Base-by-base conservation (phyloP, 2,329 filamentous ascomycete genomes). In the Diaporthe helianthi region DNA sequence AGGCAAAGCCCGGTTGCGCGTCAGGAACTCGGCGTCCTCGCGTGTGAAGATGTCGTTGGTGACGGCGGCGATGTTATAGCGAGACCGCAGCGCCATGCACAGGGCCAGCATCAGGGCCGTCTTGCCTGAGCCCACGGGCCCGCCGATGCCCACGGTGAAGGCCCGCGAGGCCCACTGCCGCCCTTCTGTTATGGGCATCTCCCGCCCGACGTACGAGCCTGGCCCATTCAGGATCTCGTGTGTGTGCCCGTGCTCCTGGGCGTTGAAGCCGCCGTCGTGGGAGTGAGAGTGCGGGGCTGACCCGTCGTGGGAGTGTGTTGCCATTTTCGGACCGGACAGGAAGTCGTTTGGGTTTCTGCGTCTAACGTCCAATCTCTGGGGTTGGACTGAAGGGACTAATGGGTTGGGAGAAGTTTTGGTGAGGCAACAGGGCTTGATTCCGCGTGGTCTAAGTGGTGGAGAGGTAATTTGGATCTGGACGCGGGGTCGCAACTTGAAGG, bases 1-100 rank as follows among this genome's bases (percentile, higher is more conserved):
- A 0, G 94, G 92, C 0, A 98, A 90, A 7, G 96, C 96, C 73
- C 88, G 86, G 86, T 98, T 87, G 69, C 90, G 90, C 70, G 93
- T 97, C 31, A 99, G 90, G 84, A 99, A 99, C 81, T 98, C 96
- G 84, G 94, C 94, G 85, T 99, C 96, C 83, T 99, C 96, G 73
- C 92, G 92, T 26, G 95, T 98, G 86, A 98, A 98, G 85, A 98
- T 98, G 85, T 98, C 95, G 86, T 98, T 98, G 61, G 96, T 99
- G 26, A 99, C 95, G 71, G 94, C 96, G 0, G 96, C 96, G 76
- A 99, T 92, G 78, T 90, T 93, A 87, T 93, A 94, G 67, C 87
- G 84, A 63, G 90, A 85, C 71, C 96, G 92, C 8, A 99, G 90
- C 9, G 92, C 91, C 44, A 90, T 90, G 84, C 94, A 98, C 74